Evolutionary conservation across 2,329 filamentous ascomycete genomes (phyloP).

Genomic region (Pseudogymnoascus sp.): DNA sequence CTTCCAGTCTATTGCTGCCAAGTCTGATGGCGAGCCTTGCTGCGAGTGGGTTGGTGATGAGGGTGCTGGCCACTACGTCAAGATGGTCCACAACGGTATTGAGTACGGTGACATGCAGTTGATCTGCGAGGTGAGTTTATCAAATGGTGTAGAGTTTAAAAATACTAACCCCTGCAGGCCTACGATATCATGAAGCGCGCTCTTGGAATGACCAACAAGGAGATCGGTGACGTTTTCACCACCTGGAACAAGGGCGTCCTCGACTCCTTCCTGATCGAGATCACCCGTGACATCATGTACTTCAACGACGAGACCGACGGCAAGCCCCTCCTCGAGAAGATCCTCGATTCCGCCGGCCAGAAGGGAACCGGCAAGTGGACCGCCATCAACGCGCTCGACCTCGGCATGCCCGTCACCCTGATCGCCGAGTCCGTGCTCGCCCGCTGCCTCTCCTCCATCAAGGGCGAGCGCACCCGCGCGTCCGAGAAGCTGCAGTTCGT

Average conservation of each 20-base stretch:
- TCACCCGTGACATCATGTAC: slow-evolving; percentile 97
- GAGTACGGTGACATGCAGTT: slow-evolving; percentile 99
- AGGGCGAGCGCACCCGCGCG: slow-evolving; percentile 82
- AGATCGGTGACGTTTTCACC: slow-evolving; percentile 89
- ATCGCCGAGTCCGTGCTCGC: slow-evolving; percentile 96
- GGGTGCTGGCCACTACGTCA: slow-evolving; percentile 99
- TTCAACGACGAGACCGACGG: slow-evolving; percentile 87
- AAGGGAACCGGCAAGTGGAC: slow-evolving; percentile 99
- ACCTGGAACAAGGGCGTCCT: slow-evolving; percentile 99
- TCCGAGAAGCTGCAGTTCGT: slow-evolving; percentile 64
- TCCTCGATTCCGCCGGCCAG: slow-evolving; percentile 95
- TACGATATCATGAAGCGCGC: slow-evolving; percentile 99
- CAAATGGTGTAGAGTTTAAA: no score
- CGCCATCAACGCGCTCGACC: slow-evolving; percentile 95
- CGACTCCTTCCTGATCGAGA: slow-evolving; percentile 98
- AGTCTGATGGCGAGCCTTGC: slow-evolving; percentile 94
- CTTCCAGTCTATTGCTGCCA: slow-evolving; percentile 95
- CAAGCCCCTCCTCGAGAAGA: slow-evolving; percentile 91
- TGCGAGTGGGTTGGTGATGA: slow-evolving; percentile 99
- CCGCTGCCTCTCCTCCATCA: slow-evolving; percentile 88
- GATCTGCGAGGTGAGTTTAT: slow-evolving; percentile 76
- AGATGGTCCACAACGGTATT: slow-evolving; percentile 99
- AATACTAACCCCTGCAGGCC: slow-evolving; percentile 49
- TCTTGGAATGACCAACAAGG: slow-evolving; percentile 78
- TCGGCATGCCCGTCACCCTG: slow-evolving; percentile 96